Evolutionary conservation across 495 filamentous ascomycete genomes (phyloP).

Genomic region (Chaetomium fimeti): DNA sequence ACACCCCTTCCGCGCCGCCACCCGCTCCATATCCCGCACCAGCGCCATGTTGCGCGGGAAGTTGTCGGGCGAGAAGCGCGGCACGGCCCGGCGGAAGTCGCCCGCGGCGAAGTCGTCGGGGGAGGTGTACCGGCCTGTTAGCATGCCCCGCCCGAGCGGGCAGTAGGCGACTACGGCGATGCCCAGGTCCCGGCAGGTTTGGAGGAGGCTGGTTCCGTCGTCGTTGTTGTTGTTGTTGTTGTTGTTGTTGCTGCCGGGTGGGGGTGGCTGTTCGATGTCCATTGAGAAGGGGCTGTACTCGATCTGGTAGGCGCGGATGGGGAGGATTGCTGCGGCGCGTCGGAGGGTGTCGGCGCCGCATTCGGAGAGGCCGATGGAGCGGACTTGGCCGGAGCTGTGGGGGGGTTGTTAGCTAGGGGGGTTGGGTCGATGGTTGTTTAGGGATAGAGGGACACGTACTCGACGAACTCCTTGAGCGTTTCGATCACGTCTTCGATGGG

Average conservation of each 20-base stretch:
- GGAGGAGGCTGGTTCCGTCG: slow-evolving; percentile 7
- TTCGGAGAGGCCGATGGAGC: slow-evolving; percentile 44
- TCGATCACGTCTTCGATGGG: slow-evolving; percentile 28
- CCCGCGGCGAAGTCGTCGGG: slow-evolving; percentile 61
- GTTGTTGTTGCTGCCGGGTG: no score
- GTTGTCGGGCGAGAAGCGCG: slow-evolving; percentile 66
- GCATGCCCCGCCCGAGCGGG: slow-evolving; percentile 53
- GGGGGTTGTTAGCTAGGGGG: not conserved
- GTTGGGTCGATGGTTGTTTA: not conserved
- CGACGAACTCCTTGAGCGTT: slow-evolving; percentile 25
- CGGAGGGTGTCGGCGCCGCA: slow-evolving; percentile 32
- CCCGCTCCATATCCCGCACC: slow-evolving; percentile 59
- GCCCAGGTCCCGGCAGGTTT: slow-evolving; percentile 44
- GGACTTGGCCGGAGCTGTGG: slow-evolving; percentile 46
- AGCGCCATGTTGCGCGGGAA: slow-evolving; percentile 75
- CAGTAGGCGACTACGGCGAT: slow-evolving; percentile 68
- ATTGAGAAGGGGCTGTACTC: slow-evolving; percentile 30
- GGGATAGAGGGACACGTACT: not conserved
- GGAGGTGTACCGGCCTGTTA: slow-evolving; percentile 62
- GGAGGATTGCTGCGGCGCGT: slow-evolving; percentile 28
- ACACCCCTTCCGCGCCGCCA: slow-evolving; percentile 68
- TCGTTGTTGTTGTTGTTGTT: not conserved
- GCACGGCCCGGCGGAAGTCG: slow-evolving; percentile 49
- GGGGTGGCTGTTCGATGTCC: slow-evolving; percentile 25
- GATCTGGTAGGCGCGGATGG: slow-evolving; percentile 34